phyloP scores from a whole-genome alignment of 805 yeast species.

The Ogataea naganishii region DNA sequence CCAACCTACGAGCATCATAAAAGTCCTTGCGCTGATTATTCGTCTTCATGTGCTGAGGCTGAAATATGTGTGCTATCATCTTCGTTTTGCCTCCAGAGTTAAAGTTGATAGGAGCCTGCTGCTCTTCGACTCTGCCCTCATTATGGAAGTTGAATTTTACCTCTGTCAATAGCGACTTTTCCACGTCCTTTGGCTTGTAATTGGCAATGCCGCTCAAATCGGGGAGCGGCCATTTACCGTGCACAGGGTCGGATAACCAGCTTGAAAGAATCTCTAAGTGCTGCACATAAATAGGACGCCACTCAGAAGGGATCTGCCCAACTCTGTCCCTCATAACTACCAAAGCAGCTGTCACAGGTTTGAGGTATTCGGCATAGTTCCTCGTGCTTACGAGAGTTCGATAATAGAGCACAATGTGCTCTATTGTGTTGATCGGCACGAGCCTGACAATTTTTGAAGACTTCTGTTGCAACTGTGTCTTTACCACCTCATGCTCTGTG shows the following conservation, averaged over 20 bases:
- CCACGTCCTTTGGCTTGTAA: slow-evolving; percentile 69
- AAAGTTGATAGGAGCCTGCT: slow-evolving; percentile 14
- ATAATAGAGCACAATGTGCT: slow-evolving; percentile 62
- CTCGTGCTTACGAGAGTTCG: slow-evolving; percentile 19
- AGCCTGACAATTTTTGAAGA: slow-evolving; percentile 45
- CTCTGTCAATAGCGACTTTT: slow-evolving; percentile 65
- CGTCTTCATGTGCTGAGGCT: slow-evolving; percentile 17
- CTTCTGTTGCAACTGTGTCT: slow-evolving; percentile 4
- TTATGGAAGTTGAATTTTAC: slow-evolving; percentile 57
- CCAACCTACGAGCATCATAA: slow-evolving; percentile 54
- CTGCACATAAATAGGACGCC: slow-evolving; percentile 66
- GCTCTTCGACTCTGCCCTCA: slow-evolving; percentile 30
- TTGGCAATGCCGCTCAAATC: slow-evolving; percentile 55
- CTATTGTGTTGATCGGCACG: slow-evolving; percentile 73
- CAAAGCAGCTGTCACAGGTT: slow-evolving; percentile 68
- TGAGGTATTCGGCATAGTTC: slow-evolving; percentile 39
- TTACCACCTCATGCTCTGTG: slow-evolving; percentile 10
- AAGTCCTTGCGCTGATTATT: slow-evolving; percentile 23
- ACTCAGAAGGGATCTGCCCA: slow-evolving; percentile 73
- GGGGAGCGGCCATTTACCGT: slow-evolving; percentile 67
- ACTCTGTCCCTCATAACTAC: slow-evolving; percentile 76
- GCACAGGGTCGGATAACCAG: slow-evolving; percentile 38
- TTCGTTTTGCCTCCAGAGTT: slow-evolving; percentile 15
- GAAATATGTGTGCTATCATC: slow-evolving; percentile 23
- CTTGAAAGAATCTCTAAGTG: slow-evolving; percentile 51